Percentiles rank a stretch among this genome's conserved stretches.
These are phyloP conservation scores for Cryptosporidium sp. DNA, from an alignment of 169 alveolate species.

Conservation along the genomic window DNA sequence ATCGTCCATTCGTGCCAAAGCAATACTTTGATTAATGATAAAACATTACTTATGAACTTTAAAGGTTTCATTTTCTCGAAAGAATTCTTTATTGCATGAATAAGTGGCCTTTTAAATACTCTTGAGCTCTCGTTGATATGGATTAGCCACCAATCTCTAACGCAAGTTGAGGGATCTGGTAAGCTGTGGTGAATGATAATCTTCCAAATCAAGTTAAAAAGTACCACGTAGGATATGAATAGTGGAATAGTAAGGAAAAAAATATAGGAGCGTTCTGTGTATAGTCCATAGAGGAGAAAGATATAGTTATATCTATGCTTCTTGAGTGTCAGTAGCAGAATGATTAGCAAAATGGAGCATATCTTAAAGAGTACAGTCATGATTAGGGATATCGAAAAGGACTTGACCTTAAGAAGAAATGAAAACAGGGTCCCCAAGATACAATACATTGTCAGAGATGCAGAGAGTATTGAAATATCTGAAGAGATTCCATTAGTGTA, in stretches of 20 bases:
- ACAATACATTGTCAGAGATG: constrained; percentile 37
- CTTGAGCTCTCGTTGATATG: constrained; percentile 19
- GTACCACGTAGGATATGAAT: constrained; percentile 17
- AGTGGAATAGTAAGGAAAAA: constrained; percentile 43
- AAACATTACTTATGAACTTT: neutral
- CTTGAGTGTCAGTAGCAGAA: neutral
- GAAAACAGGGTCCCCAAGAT: constrained; percentile 30
- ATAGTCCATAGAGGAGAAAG: neutral
- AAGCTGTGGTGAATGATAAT: neutral
- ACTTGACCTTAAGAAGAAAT: constrained; percentile 16
- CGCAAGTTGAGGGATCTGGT: constrained; percentile 37
- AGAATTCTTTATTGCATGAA: neutral
- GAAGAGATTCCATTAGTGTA: constrained; percentile 15
- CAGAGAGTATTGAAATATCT: constrained; percentile 17
- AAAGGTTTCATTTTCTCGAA: neutral
- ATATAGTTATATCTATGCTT: no score
- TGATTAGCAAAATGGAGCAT: neutral
- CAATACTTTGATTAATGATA: neutral
- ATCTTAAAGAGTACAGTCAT: neutral
- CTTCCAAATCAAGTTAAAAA: constrained; percentile 47
- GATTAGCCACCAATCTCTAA: constrained; percentile 61
- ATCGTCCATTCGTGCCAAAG: constrained; percentile 33
- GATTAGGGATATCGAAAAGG: neutral
- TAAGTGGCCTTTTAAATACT: neutral
- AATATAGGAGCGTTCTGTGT: neutral